phyloP scores from a whole-genome alignment of 345 rosid genomes.

The Ceriops tagal region DNA sequence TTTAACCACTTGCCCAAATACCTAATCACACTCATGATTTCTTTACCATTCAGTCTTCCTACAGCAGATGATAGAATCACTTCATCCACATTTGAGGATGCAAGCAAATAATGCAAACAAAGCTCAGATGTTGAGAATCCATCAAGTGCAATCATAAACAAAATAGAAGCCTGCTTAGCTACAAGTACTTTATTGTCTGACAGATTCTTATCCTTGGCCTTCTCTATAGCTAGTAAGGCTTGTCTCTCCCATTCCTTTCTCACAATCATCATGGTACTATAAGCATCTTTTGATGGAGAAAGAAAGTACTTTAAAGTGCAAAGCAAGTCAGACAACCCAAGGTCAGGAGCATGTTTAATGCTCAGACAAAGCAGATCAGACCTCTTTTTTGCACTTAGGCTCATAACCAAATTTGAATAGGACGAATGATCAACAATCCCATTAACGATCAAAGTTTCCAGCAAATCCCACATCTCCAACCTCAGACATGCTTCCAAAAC shows the following conservation, averaged over 20 bases:
- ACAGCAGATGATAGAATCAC: conserved; percentile 56
- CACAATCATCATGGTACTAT: conserved; percentile 47
- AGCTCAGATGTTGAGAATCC: conserved; percentile 65
- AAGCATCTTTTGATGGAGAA: conserved; percentile 62
- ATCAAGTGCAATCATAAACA: conserved; percentile 83
- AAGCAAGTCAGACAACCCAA: conserved; percentile 56
- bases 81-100: conserved; percentile 52
- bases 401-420: conserved; percentile 45
- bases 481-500: conserved; percentile 62
- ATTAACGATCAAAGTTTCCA: conserved; percentile 47
- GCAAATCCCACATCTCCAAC: conserved; percentile 69
- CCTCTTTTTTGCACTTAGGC: conserved; percentile 51
- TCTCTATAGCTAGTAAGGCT: conserved; percentile 53
- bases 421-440: conserved; percentile 46
- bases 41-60: conserved; percentile 58
- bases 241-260: conserved; percentile 73
- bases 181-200: conserved; percentile 31
- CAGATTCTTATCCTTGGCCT: conserved; percentile 33
- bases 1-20: conserved; percentile 78
- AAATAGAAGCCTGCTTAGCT: conserved; percentile 67
- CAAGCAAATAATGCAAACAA: conserved; percentile 72
- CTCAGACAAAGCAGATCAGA: conserved; percentile 65
- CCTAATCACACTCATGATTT: conserved; percentile 51
- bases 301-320: conserved; percentile 71
- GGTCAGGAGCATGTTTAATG: conserved; percentile 58